Evolutionary conservation across 441 rosid species (phyloP).

Genomic region (Populus tomentosa): DNA sequence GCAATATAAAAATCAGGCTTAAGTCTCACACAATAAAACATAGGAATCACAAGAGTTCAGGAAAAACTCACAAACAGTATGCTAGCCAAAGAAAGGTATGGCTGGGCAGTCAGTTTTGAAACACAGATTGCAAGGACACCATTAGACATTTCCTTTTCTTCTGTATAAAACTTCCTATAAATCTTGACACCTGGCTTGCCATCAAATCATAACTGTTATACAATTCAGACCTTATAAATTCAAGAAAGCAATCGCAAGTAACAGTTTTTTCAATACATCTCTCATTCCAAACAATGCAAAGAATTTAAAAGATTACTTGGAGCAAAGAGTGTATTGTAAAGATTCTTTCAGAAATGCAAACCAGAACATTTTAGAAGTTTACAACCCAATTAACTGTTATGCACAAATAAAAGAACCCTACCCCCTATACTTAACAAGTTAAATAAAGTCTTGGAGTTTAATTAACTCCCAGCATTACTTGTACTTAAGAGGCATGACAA

Average conservation of each 20-base stretch:
- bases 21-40: not conserved
- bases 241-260: not conserved
- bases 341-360: not conserved
- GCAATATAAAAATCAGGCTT: not conserved
- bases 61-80: constrained; percentile 55
- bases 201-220: not conserved
- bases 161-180: constrained; percentile 66
- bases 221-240: not conserved
- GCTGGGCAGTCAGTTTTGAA: constrained; percentile 48
- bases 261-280: not conserved
- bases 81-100: constrained; percentile 48
- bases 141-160: constrained; percentile 60
- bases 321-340: not conserved
- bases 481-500: no score
- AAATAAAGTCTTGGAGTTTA: not conserved
- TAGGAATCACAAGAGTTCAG: not conserved
- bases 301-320: not conserved
- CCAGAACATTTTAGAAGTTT: not conserved
- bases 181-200: constrained; percentile 47
- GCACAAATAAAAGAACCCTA: not conserved
- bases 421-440: not conserved
- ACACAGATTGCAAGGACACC: constrained; percentile 66
- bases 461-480: not conserved
- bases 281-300: not conserved
- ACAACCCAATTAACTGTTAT: not conserved